Evolutionary conservation across 73 alveolate genomes (phyloP).

Genomic region (Paramecium tetraurelia): DNA sequence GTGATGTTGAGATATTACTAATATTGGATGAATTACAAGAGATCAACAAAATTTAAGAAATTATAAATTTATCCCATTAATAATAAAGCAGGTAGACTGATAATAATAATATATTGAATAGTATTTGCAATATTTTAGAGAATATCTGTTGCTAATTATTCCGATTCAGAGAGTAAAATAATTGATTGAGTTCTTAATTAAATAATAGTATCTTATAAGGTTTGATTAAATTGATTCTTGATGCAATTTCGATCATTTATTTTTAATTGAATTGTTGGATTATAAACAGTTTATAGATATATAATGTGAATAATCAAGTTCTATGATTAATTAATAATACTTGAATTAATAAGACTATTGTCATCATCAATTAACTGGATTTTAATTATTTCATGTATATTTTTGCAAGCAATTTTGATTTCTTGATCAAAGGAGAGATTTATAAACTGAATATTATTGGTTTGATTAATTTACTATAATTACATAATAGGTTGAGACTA

Average conservation of each 20-base stretch:
- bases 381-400: background rate
- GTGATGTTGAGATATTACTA: background rate
- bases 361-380: background rate
- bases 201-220: background rate
- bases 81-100: background rate
- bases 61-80: background rate
- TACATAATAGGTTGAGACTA: background rate
- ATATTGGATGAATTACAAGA: background rate
- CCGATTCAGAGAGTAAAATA: background rate
- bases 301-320: background rate
- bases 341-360: background rate
- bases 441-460: background rate
- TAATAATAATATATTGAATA: background rate
- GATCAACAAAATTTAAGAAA: background rate
- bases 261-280: background rate
- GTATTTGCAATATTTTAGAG: background rate
- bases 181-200: background rate
- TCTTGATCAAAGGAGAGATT: background rate
- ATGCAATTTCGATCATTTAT: background rate
- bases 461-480: background rate
- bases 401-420: background rate
- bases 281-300: background rate
- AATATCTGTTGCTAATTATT: background rate
- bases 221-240: background rate
- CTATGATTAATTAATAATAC: background rate